phyloP scores from a whole-genome alignment of 139 green algal species.

The Closterium sp. region DNA sequence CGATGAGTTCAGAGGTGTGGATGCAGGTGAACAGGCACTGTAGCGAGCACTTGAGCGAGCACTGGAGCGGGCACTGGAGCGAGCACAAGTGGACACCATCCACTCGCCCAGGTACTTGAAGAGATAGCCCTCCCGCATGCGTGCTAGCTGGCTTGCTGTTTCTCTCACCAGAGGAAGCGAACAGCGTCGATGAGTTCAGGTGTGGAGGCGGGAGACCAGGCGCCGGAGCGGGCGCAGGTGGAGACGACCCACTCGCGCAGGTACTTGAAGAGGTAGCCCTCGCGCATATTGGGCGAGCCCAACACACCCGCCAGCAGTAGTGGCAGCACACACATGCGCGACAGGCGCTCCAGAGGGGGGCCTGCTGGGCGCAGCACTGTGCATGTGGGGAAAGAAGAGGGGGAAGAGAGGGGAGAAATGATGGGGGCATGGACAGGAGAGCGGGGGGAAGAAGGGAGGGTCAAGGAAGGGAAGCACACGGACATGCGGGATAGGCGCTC shows the following conservation, averaged over 20 bases:
- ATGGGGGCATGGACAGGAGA: too few species aligned
- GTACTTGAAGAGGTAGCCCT: constrained; percentile 31
- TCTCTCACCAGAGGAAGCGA: constrained; percentile 36
- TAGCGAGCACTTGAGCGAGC: background rate
- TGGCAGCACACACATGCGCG: constrained; percentile 40
- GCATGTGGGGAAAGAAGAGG: too few species aligned
- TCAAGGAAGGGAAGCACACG: too few species aligned
- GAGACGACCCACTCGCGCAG: constrained; percentile 36
- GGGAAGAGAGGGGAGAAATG: too few species aligned
- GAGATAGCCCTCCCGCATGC: constrained; percentile 19
- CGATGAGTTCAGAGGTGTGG: constrained; percentile 32
- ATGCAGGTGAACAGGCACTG: constrained; percentile 4
- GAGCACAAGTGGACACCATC: constrained; percentile 10
- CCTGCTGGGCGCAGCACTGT: background rate
- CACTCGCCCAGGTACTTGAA: constrained; percentile 33
- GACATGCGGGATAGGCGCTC: too few species aligned
- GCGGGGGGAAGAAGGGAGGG: too few species aligned
- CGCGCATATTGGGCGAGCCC: constrained; percentile 26
- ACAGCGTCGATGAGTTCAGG: constrained; percentile 42
- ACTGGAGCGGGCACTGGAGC: too few species aligned
- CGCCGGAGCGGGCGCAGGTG: constrained; percentile 12
- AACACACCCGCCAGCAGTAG: constrained; percentile 45
- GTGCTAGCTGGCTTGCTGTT: too few species aligned
- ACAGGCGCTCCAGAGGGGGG: constrained; percentile 18
- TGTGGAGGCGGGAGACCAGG: constrained; percentile 26